phyloP scores from a whole-genome alignment of 1,284 basidiomycete species.

The Cryptococcus amylolentus region DNA sequence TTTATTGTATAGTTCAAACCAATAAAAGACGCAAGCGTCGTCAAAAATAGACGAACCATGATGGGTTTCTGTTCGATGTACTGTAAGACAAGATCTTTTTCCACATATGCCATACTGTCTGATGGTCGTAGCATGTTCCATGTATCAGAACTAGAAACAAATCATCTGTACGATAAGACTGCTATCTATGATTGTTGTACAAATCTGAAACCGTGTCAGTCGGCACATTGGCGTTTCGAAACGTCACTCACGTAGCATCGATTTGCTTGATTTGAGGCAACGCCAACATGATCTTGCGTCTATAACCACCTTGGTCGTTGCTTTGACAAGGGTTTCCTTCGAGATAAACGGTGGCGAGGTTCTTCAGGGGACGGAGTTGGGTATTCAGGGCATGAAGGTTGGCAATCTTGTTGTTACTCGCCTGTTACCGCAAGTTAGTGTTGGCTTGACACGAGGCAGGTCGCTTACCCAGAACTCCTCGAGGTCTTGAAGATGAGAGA shows the following conservation, averaged over 20 bases:
- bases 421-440: constrained; percentile 53
- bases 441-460: not conserved
- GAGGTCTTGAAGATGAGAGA: constrained; percentile 69
- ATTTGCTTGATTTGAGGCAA: constrained; percentile 88
- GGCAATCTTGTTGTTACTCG: constrained; percentile 80
- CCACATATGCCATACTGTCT: too few species aligned
- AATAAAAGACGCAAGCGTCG: too few species aligned
- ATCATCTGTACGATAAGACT: not conserved
- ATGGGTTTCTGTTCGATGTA: too few species aligned
- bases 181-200: not conserved
- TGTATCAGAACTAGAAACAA: not conserved
- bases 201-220: not conserved
- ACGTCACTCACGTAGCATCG: constrained; percentile 77
- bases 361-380: constrained; percentile 65
- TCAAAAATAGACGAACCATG: too few species aligned
- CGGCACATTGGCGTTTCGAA: not conserved
- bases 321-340: constrained; percentile 90
- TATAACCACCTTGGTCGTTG: constrained; percentile 71
- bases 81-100: too few species aligned
- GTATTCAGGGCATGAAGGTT: constrained; percentile 65
- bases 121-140: not conserved
- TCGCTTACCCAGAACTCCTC: constrained; percentile 88
- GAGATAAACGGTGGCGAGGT: constrained; percentile 85
- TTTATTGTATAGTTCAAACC: too few species aligned
- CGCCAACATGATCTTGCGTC: constrained; percentile 83